Evolutionary conservation across 2,329 filamentous ascomycete species (phyloP), one percentile per base, ranked within the genome.

Genomic region (Aspergillus carbonarius): DNA sequence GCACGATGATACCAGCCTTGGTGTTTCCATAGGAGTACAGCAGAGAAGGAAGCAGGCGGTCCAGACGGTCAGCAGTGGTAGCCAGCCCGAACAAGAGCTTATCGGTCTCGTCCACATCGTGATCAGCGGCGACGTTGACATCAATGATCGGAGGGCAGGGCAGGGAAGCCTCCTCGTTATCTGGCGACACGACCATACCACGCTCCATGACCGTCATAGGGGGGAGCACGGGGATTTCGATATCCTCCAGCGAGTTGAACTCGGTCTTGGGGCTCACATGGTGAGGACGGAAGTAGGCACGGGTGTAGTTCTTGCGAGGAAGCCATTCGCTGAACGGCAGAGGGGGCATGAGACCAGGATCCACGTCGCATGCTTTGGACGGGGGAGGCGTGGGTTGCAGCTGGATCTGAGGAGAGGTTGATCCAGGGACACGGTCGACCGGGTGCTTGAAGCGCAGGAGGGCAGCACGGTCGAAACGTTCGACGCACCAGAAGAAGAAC

Each of bases 291-390:
- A 78, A 70, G 63, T 77, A 77, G 60, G 71, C 68, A 51, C 76
- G 76, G 32, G 75, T 78, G 62, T 76, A 78, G 65, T 78, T 77
- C 70, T 78, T 78, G 68, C 73, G 74, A 17, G 68, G 66, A 39
- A 78, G 71, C 76, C 75, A 78, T 66, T 78, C 76, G 46, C 67
- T 64, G 65, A 77, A 74, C 7, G 74, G 68, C 34, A 78, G 57
- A 12, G 74, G 72, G 25, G 74, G 71, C 48, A 70, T 64, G 30
- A 71, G 58, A 48, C 68, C 68, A 10, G 72, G 70, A 44, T 76
- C 72, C 17, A 70, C 66, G 34, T 74, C 72, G 59, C 75, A 78
- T 47, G 71, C 62, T 47, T 65, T 66, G 27, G 57, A 50, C 23
- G 62, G 51, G 8, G 58, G 58, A 25, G 60, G 57, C 39, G 60